Base-by-base conservation (phyloP, 1,139 yeast genomes). In the Debaryomycetaceae sp. region DNA sequence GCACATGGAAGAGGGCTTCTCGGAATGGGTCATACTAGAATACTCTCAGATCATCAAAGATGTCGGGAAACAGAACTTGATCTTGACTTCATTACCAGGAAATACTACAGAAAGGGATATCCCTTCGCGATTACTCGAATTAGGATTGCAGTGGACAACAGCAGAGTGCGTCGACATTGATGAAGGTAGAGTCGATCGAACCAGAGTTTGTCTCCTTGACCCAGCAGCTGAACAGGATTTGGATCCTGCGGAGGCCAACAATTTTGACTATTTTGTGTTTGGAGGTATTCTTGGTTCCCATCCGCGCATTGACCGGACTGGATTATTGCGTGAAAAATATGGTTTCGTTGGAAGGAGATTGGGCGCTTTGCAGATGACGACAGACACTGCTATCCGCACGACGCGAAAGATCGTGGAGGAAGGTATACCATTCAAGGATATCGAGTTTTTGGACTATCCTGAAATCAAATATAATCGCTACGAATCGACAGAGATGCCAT, bases 401-500 rank as follows among this genome's bases (percentile, higher is more conserved):
- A 83, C 96, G 1, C 86, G 82, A 45, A 51, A 69, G 29, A 87
- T 90, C 19, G 62, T 82, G 12, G 73, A 77, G 35, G 66, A 69
- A 29, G 58, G 67, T 33, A 58, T 51, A 10, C 46, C 50, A 44
- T 79, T 90, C 41, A 80, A 79, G 34, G 70, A 80, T 28, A 83
- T 90, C 35, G 69, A 72, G 33, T 87, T 83, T 50, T 73, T 87
- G 36, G 97, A 90, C 51, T 86, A 83, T 49, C 98, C 98, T 3
- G 97, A 87, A 54, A 79, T 90, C 40, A 73, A 85, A 49, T 87
- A 82, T 59, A 79, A 66, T 56, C 79, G 78, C 51, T 74, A 81
- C 47, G 97, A 90, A 53, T 81, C 94, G 5, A 86, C 95, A 0
- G 96, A 90, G 50, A 90, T 90, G 98, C 98, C 98, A 3, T 90